phyloP scores from a whole-genome alignment of 805 yeast species.

The Myxozyma monticola region DNA sequence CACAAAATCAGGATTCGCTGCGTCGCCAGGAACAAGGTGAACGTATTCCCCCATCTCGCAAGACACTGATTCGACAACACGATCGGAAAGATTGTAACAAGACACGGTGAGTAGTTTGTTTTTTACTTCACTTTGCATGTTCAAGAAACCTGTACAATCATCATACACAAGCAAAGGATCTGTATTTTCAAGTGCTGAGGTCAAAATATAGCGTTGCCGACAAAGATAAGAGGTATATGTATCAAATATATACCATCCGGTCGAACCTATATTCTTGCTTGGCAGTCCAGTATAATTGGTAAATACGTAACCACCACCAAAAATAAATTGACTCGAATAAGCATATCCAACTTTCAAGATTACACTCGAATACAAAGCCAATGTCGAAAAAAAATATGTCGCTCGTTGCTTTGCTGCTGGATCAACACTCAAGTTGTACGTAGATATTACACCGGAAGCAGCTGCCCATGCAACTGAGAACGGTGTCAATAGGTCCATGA shows the following conservation, averaged over 20 bases:
- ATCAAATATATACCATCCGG: constrained; percentile 12
- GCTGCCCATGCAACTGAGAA: constrained; percentile 3
- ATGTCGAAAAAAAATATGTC: not conserved
- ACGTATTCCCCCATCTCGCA: no score
- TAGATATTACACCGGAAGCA: not conserved
- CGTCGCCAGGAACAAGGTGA: no score
- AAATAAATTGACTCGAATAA: not conserved
- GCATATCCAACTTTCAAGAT: constrained; percentile 6
- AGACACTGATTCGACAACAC: not conserved
- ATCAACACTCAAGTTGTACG: not conserved
- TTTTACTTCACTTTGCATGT: not conserved
- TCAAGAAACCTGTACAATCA: constrained; percentile 5
- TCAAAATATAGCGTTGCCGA: constrained; percentile 9
- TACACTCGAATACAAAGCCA: constrained; percentile 2
- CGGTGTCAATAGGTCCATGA: constrained; percentile 1
- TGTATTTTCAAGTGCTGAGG: constrained; percentile 6
- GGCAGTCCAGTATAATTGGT: constrained; percentile 2
- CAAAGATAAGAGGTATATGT: constrained; percentile 5
- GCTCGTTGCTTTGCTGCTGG: not conserved
- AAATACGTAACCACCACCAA: not conserved
- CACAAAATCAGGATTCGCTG: no score
- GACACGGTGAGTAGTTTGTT: not conserved
- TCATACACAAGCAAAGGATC: constrained; percentile 3
- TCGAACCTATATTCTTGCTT: constrained; percentile 1
- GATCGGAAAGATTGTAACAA: not conserved